Percentiles rank a stretch among this genome's conserved stretches.
These are phyloP conservation scores for Abelmoschus esculentus DNA, from an alignment of 345 rosid species.

Conservation along the genomic window DNA sequence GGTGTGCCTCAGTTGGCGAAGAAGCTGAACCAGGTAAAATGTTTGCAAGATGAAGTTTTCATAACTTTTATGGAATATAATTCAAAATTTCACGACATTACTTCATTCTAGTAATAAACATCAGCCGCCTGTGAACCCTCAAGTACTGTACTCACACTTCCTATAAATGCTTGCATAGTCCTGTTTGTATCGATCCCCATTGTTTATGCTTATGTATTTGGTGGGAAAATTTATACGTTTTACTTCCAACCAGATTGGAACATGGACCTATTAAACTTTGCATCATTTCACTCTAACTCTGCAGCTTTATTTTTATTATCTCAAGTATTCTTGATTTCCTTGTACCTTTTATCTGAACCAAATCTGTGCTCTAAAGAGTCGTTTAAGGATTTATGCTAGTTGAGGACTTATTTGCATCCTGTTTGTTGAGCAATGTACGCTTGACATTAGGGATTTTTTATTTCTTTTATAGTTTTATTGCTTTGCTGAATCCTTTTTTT, in stretches of 20 bases:
- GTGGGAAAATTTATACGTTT: background rate
- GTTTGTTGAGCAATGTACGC: background rate
- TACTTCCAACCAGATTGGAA: background rate
- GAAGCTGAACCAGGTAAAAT: conserved; percentile 80
- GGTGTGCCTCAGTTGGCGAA: conserved; percentile 93
- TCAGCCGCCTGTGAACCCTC: background rate
- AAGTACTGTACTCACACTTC: background rate
- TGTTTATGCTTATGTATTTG: background rate
- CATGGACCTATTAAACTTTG: background rate
- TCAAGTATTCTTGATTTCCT: background rate
- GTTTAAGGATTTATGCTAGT: background rate
- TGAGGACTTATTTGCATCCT: background rate
- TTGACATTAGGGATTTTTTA: background rate
- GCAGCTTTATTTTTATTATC: background rate
- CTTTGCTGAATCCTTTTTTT: conserved; percentile 1
- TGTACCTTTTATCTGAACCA: background rate
- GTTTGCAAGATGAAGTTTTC: conserved; percentile 9
- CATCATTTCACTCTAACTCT: background rate
- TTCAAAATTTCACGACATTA: background rate
- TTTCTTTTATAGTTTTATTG: background rate
- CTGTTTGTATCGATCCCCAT: background rate
- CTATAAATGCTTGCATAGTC: background rate
- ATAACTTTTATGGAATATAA: background rate
- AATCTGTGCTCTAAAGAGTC: background rate
- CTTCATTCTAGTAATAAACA: background rate